Evolutionary conservation across 371 early-diverging fungal species (phyloP).

Genomic region (Mortierella sp.): DNA sequence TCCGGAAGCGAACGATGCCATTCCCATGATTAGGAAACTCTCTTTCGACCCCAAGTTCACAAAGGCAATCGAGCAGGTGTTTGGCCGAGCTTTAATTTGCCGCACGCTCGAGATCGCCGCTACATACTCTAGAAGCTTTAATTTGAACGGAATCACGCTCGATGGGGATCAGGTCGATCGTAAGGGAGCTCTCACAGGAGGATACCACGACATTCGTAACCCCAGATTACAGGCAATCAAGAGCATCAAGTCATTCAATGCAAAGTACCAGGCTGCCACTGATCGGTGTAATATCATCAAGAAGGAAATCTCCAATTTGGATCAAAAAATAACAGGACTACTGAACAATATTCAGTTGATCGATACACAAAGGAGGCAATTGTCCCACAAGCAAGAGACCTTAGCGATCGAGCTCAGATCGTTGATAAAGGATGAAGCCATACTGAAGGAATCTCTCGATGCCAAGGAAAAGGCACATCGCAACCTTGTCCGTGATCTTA

Average conservation of each 20-base stretch:
- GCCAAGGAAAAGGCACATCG: conserved; percentile 53
- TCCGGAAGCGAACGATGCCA: conserved; percentile 81
- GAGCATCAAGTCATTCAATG: conserved; percentile 53
- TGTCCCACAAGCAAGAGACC: conserved; percentile 63
- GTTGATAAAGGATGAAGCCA: conserved; percentile 64
- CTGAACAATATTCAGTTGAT: conserved; percentile 61
- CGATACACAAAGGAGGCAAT: conserved; percentile 62
- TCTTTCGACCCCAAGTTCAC: conserved; percentile 72
- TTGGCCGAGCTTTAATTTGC: conserved; percentile 92
- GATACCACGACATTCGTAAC: conserved; percentile 81
- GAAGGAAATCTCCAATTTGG: conserved; percentile 63
- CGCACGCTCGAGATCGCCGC: conserved; percentile 87
- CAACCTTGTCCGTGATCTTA: conserved; percentile 25
- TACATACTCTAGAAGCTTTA: conserved; percentile 78
- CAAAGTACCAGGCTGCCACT: conserved; percentile 61
- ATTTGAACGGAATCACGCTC: conserved; percentile 88
- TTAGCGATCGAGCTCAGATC: conserved; percentile 60
- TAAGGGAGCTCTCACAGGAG: conserved; percentile 95
- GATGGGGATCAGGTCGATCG: conserved; percentile 95
- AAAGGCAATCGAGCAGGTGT: conserved; percentile 88
- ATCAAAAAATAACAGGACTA: conserved; percentile 76
- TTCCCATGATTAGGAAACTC: conserved; percentile 84
- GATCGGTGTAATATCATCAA: conserved; percentile 58
- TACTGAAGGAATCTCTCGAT: conserved; percentile 58
- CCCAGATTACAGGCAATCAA: conserved; percentile 84